Base-by-base conservation (phyloP, 805 yeast genomes). In the Metschnikowia sp. region DNA sequence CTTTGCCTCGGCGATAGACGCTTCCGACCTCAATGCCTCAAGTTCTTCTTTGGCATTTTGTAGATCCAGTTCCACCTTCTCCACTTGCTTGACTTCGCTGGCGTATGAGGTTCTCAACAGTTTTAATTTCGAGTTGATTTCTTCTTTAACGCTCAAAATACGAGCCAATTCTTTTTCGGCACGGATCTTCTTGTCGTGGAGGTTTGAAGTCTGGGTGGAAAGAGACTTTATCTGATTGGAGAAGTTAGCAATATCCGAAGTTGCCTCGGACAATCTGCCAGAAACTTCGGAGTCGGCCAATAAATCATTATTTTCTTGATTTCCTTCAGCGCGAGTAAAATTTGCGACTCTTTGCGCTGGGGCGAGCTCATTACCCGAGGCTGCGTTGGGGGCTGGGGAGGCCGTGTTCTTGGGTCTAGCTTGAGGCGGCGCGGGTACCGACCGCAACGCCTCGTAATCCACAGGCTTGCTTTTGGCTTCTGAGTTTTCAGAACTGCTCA, bases 151-250 rank as follows among this genome's bases (percentile, higher is more conserved):
- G 29, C 75, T 73, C 56, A 82, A 77, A 49, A 88, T 82, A 48
- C 79, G 77, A n/a, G 81, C 73, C 45, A 91, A 74, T 60, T 92
- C 97, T 47, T 78, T 81, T 59, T 84, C 89, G 1, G 96, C 89
- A 51, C 82, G 78, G 15, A 78, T 70, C 52, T 88, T 83, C 66
- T 86, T 86, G 19, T 80, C 85, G 50, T 83, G 83, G 30, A 86
- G 75, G 12, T 75, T 77, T 0, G 86, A 73, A 1, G 95, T 87
- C 65, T 90, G 96, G 19, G 76, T 68, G 1, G 90, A 78, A 53
- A 92, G 71, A 0, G 96, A 86, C 53, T 82, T 82, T 53, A 88
- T 84, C 69, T 91, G 96, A 57, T 84, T 88, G 0, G 96, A 86
- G 36, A 87, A 74, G 56, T 91, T 88, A 12, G 96, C 96, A 63